Evolutionary conservation across 1,139 yeast species (phyloP).

Genomic region (Meyerozyma guilliermondii): DNA sequence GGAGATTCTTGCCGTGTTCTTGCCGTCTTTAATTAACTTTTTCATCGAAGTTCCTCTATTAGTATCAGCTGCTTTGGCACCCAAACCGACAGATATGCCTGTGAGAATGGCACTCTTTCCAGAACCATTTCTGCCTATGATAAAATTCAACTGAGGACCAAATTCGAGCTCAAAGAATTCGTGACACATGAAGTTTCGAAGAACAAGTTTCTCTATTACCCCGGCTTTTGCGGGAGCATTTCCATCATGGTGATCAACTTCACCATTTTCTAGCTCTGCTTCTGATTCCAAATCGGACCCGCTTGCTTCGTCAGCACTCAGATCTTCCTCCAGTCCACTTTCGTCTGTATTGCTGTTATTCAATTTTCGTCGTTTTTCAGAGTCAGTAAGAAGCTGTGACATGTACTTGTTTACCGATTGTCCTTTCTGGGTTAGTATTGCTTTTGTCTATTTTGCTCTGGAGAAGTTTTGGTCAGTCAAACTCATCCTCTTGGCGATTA

Average conservation of each 20-base stretch:
- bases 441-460: background rate
- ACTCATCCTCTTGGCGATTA: too few relatives aligned
- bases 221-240: conserved; percentile 43
- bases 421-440: conserved; percentile 6
- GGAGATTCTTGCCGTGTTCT: conserved; percentile 53
- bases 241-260: background rate
- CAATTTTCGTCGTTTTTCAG: conserved; percentile 8
- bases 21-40: conserved; percentile 75
- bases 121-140: conserved; percentile 91
- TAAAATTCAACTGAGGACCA: conserved; percentile 84
- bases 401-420: conserved; percentile 13
- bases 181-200: conserved; percentile 81
- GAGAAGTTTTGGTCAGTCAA: background rate
- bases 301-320: conserved; percentile 3
- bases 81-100: conserved; percentile 84
- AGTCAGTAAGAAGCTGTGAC: conserved; percentile 9
- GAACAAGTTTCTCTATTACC: conserved; percentile 49
- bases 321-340: background rate
- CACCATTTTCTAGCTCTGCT: background rate
- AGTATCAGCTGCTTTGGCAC: conserved; percentile 92
- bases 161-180: conserved; percentile 68
- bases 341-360: conserved; percentile 3
- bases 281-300: background rate
- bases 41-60: conserved; percentile 73
- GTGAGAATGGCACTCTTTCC: conserved; percentile 94